A percentile compares a stretch with the other conserved stretches of the same genome.
Evolutionary conservation across 805 yeast species (phyloP).

Genomic region (Lachancea cidri): DNA sequence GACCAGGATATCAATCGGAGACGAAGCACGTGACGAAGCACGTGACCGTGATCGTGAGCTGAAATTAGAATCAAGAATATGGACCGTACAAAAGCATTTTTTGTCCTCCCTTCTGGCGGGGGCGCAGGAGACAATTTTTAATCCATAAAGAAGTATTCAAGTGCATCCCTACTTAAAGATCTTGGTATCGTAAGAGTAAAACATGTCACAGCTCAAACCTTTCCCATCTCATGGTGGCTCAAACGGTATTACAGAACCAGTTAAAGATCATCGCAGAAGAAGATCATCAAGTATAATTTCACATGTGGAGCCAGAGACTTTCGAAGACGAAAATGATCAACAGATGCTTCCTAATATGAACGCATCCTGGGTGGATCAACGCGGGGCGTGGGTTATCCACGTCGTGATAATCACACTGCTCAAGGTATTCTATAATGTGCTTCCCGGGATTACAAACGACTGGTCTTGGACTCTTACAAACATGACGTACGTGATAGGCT

Average conservation of each 20-base stretch:
- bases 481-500: slow-evolving; percentile 82
- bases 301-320: slow-evolving; percentile 87
- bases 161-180: too few relatives aligned
- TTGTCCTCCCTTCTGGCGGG: not conserved
- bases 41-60: too few relatives aligned
- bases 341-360: slow-evolving; percentile 82
- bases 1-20: too few relatives aligned
- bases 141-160: not conserved
- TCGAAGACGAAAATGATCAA: slow-evolving; percentile 90
- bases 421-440: slow-evolving; percentile 69
- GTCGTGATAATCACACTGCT: slow-evolving; percentile 72
- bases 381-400: slow-evolving; percentile 96
- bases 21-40: too few relatives aligned
- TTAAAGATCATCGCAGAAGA: slow-evolving; percentile 45
- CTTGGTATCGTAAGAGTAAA: too few relatives aligned
- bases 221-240: slow-evolving; percentile 25
- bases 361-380: slow-evolving; percentile 93
- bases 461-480: slow-evolving; percentile 94
- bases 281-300: slow-evolving; percentile 87
- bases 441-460: slow-evolving; percentile 77
- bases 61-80: too few relatives aligned
- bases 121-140: not conserved
- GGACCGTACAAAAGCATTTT: too few relatives aligned
- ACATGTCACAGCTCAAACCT: slow-evolving; percentile 21
- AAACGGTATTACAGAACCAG: slow-evolving; percentile 24